These are phyloP conservation scores for Myotisia sp. DNA, from an alignment of 2,329 filamentous ascomycete species.

Conservation along the genomic window DNA sequence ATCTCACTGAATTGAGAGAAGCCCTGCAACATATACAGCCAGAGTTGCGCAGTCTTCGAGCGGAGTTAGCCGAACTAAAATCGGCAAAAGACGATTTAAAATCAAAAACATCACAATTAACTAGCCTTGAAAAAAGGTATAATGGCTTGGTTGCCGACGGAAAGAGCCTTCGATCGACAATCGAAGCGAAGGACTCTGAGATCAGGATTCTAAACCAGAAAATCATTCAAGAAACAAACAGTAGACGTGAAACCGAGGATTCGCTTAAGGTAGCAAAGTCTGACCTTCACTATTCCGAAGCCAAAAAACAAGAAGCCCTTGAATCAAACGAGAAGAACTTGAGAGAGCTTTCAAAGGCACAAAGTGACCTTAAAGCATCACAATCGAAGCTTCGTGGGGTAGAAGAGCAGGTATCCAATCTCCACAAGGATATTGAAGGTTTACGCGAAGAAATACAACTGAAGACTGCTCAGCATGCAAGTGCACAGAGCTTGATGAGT, in stretches of 20 bases:
- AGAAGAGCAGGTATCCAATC: constrained; percentile 56
- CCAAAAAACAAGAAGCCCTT: constrained; percentile 62
- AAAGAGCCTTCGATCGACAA: constrained; percentile 51
- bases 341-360: constrained; percentile 54
- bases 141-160: constrained; percentile 68
- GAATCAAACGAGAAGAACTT: constrained; percentile 57
- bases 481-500: constrained; percentile 68
- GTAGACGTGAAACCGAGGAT: constrained; percentile 62
- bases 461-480: constrained; percentile 72
- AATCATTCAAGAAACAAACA: constrained; percentile 57
- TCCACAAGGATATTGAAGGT: constrained; percentile 52
- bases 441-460: constrained; percentile 69
- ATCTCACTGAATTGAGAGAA: constrained; percentile 65
- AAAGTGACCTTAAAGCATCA: constrained; percentile 51
- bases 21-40: constrained; percentile 73
- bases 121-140: constrained; percentile 65
- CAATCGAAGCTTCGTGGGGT: constrained; percentile 52
- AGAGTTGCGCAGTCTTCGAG: constrained; percentile 63
- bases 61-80: constrained; percentile 63
- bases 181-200: constrained; percentile 62
- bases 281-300: constrained; percentile 63
- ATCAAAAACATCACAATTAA: constrained; percentile 48
- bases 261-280: constrained; percentile 58
- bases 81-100: constrained; percentile 59
- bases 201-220: constrained; percentile 66